Evolutionary conservation across 176 grass and related monocot genomes (phyloP), one percentile per base, ranked within the genome.

Genomic region (Leersia perrieri): DNA sequence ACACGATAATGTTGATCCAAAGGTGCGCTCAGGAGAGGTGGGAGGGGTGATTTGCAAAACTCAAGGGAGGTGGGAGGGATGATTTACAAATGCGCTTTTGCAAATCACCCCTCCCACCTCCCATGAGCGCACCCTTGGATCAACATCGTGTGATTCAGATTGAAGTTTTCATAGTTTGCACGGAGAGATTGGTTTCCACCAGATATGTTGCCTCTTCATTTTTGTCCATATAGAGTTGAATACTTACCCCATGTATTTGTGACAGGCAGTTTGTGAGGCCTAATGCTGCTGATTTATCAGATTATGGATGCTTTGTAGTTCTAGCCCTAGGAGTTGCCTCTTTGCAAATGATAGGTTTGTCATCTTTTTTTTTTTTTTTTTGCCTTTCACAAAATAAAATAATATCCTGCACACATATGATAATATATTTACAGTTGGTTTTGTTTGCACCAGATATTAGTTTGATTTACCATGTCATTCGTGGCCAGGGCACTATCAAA

Each of bases 381-480:
- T 3, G 9, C 58, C 80, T 83, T 88, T 65, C 5, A n/a, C 71
- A 23, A 77, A 77, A 30, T 34, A 23, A 49, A 35, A 71, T 2
- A 4, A 81, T 38, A 68, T 72, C 35, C 31, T 77, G 33, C 34
- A 72, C 39, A 35, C 14, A 66, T 65, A 78, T 81, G 49, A 66
- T 89, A 49, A 75, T 74, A 67, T 26, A 65, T 31, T 40, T 33
- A 65, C 32, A 71, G 68, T 75, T 87, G 51, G 38, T 79, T 82
- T 84, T 69, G 38, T 81, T 11, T 80, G 64, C 86, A 5, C 4
- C 92, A 98, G 96, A 98, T 98, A 98, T 98, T 89, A 98, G 92
- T 89, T 91, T 98, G 85, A 98, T 98, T 91, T 98, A 98, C 82
- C 96, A 98, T 75, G 89, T 98, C 81, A 98, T 99, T 84, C 92